Evolutionary conservation across 1,139 yeast species (phyloP), one percentile per base, ranked within the genome.

Genomic region (Lodderomyces orthopsilosis): DNA sequence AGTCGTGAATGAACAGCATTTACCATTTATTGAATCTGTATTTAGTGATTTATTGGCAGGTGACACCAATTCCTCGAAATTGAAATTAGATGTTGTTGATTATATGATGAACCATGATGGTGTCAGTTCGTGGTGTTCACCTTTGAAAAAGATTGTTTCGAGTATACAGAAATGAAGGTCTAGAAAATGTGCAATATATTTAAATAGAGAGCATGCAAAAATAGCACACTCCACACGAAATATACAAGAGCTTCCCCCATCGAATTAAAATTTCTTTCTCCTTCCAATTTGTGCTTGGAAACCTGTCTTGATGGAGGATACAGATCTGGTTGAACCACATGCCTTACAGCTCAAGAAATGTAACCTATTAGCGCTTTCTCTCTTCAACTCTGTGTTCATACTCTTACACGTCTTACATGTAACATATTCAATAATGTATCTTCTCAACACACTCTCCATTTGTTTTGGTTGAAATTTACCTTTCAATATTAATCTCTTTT

Each of bases 331-430:
- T 41, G 96, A 88, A 55, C 98, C 98, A 78, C 99, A 93, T 46
- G 96, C 89, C 64, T 91, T 91, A 78, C 99, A 93, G 61, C 93
- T 95, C 75, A 94, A 79, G 77, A 93, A 93, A 76, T 88, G 95
- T 72, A 93, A 81, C 77, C 99, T 88, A 76, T 91, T 93, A 49
- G 93, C 85, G 54, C 87, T 83, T 71, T 93, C 98, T 73, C 96
- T 90, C 77, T 85, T 88, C 66, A 93, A 80, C 56, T 85, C 93
- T 37, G 99, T 94, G 71, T 93, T 93, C 82, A 91, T 93, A 50
- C 96, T 87, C 75, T 91, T 93, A 77, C 99, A 93, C 43, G 98
- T 93, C 77, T 93, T 90, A 79, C 99, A 93, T 41, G 97, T 90
- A 56, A 93, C 98, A 63, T 94, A 93, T 69, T 94, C 99, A 65